Conservation (phyloP, 768 basidiomycete genomes). For the Arthromyces matolae region DNA sequence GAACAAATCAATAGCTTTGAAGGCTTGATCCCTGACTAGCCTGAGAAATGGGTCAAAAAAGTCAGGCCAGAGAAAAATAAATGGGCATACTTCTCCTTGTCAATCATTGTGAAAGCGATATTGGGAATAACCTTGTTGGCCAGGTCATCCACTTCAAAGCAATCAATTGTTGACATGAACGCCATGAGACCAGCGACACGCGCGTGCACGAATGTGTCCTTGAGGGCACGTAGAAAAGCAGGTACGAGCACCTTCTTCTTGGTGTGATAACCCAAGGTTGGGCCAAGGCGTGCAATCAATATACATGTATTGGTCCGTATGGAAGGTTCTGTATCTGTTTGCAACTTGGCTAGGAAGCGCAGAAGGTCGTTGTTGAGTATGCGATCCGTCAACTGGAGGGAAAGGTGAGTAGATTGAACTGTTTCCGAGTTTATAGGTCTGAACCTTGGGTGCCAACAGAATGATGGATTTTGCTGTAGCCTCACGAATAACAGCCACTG, state of each 20-base stretch:
- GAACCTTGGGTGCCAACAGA: conserved; percentile 84
- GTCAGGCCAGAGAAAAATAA: neutral
- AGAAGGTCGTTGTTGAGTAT: conserved; percentile 96
- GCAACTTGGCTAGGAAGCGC: conserved; percentile 87
- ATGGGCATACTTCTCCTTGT: conserved; percentile 84
- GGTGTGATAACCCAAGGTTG: conserved; percentile 80
- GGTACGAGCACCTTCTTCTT: conserved; percentile 96
- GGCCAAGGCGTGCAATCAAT: conserved; percentile 86
- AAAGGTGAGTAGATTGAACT: neutral
- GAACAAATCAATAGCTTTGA: conserved; percentile 88
- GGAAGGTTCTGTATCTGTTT: conserved; percentile 88
- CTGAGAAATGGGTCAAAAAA: conserved; percentile 35
- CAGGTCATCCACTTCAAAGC: conserved; percentile 84
- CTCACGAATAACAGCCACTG: conserved; percentile 90
- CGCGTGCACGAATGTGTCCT: conserved; percentile 89
- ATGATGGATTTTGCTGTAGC: conserved; percentile 89
- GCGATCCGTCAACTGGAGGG: conserved; percentile 74
- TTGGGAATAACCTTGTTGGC: conserved; percentile 88
- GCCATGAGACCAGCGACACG: conserved; percentile 94
- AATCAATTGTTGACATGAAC: conserved; percentile 90
- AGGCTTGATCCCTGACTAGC: conserved; percentile 91
- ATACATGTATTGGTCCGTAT: conserved; percentile 98
- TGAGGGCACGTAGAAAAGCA: conserved; percentile 85
- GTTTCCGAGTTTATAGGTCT: neutral
- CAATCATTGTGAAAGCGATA: conserved; percentile 75